Base-by-base conservation (phyloP, 306 rosid genomes). In the Vigna angularis region DNA sequence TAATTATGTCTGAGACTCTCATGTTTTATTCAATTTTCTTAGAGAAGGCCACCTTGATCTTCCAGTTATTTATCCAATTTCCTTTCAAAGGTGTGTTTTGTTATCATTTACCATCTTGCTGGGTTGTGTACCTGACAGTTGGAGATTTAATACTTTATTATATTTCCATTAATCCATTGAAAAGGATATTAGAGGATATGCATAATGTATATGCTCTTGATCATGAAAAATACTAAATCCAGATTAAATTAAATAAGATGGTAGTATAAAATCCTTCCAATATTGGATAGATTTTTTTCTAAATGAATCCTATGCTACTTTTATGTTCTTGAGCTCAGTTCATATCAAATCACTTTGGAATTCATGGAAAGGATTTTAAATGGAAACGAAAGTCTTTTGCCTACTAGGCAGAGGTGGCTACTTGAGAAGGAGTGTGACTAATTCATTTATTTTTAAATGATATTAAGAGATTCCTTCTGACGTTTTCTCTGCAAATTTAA, bases 171-270 rank as follows among this genome's bases (percentile, higher is more conserved):
- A 38, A 42, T 9, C 24, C 65, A 49, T 18, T 76, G 32, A 45
- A 15, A 74, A 66, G 57, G 45, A 65, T 64, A 14, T 18, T 52
- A 20, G 66, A 36, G 47, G 58, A 62, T 79, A 67, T 42, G 67
- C 6, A 64, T 66, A 15, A 53, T 52, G 50, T 18, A 64, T 53
- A 51, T 15, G 57, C 32, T 42, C 26, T 52, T 42, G 56, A 72
- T 47, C 42, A 17, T 69, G 30, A 72, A 15, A 13, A 38, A 44
- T 24, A 36, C 16, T 38, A 64, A 70, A n/a, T 65, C 45, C 24
- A 12, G 66, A 52, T 12, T 71, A 36, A 58, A 38, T 72, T 14
- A 16, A 38, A 22, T 48, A 45, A 48, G 64, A 59, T 48, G 40
- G 32, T 59, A 45, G 14, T 34, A 49, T 16, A 79, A 48, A 47